Conservation (phyloP, 345 rosid genomes). For the Bruguiera parviflora region DNA sequence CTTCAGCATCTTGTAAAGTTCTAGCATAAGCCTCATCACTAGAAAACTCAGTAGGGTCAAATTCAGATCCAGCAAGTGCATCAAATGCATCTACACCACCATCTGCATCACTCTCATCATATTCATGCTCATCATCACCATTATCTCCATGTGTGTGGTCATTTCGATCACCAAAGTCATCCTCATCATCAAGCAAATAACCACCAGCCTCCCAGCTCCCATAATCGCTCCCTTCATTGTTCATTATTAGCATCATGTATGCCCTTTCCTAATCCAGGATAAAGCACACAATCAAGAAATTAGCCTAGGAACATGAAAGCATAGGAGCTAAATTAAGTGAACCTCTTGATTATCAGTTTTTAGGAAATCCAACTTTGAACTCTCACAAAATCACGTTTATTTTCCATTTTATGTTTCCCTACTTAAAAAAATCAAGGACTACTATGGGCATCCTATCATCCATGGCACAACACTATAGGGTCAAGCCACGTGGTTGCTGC, state of each 20-base stretch:
- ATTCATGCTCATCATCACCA: not conserved
- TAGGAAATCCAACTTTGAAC: too few relatives aligned
- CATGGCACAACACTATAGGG: too few relatives aligned
- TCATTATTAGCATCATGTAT: conserved; percentile 80
- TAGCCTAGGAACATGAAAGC: not conserved
- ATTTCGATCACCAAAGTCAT: conserved; percentile 16
- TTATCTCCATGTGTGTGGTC: conserved; percentile 51
- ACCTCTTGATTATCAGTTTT: not conserved
- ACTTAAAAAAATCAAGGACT: too few relatives aligned
- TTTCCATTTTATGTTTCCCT: too few relatives aligned
- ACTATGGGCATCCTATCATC: too few relatives aligned
- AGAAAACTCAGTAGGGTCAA: conserved; percentile 49
- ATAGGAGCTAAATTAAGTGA: not conserved
- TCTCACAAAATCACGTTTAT: too few relatives aligned
- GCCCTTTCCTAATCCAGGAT: conserved; percentile 66
- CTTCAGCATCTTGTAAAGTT: conserved; percentile 93
- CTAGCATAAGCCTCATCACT: conserved; percentile 93
- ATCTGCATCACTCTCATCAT: conserved; percentile 35
- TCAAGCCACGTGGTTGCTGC: too few relatives aligned
- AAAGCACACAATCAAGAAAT: conserved; percentile 1
- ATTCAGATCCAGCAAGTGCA: conserved; percentile 50
- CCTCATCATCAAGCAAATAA: conserved; percentile 44
- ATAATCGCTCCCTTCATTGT: conserved; percentile 63
- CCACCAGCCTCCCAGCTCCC: conserved; percentile 88
- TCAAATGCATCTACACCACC: conserved; percentile 57